A percentile compares a stretch with the other conserved stretches of the same genome.
These are phyloP conservation scores for Phytophthora melonis DNA, from an alignment of 352 stramenopile genomes.

Conservation along the genomic window DNA sequence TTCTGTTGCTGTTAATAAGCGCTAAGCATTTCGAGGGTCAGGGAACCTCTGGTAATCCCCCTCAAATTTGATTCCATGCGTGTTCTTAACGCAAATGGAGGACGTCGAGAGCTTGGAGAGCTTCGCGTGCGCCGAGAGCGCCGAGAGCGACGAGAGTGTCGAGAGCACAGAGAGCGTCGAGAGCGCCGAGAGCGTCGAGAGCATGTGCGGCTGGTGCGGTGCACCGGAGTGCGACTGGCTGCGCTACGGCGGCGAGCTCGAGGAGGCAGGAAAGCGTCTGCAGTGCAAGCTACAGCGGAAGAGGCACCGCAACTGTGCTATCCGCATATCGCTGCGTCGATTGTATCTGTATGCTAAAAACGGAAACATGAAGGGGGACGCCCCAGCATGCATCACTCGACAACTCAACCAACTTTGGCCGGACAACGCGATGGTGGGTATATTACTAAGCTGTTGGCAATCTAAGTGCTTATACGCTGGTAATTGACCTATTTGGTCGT, in stretches of 20 bases:
- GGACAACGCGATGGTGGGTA: conserved; percentile 3
- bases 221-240: conserved; percentile 5
- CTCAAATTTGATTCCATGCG: neutral
- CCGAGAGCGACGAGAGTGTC: too few relatives aligned
- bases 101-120: neutral
- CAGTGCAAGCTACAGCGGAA: neutral
- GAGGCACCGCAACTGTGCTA: neutral
- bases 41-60: neutral
- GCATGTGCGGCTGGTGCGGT: conserved; percentile 8
- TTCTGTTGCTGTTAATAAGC: too few relatives aligned
- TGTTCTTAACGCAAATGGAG: neutral
- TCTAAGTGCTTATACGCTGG: conserved; percentile 8
- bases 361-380: conserved; percentile 4
- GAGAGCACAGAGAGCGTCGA: too few relatives aligned
- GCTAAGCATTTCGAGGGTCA: too few relatives aligned
- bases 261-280: conserved; percentile 1
- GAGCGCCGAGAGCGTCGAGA: neutral
- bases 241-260: conserved; percentile 3
- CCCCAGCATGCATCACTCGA: neutral
- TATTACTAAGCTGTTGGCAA: conserved; percentile 7
- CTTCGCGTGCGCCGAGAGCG: too few relatives aligned
- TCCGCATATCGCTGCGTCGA: conserved; percentile 1
- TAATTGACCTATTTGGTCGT: conserved; percentile 16
- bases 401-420: conserved; percentile 1
- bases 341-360: conserved; percentile 11